Conservation (phyloP, 495 filamentous ascomycete genomes). For the Penicillium waksmanii region DNA sequence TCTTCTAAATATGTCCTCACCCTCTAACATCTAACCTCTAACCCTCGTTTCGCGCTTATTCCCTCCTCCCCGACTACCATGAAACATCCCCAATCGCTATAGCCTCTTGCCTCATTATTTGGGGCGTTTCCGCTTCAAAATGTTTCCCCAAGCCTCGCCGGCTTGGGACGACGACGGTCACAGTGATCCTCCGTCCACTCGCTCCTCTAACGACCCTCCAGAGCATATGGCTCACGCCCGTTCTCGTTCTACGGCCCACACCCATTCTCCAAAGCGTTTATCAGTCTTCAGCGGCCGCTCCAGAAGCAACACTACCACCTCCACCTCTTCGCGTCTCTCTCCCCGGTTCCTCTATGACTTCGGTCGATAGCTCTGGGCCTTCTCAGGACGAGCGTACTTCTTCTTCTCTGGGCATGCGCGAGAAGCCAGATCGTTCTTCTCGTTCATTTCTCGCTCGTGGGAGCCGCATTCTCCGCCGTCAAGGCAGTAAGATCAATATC, state of each 20-base stretch:
- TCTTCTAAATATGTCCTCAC: slow-evolving; percentile 3
- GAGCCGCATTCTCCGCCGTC: slow-evolving; percentile 55
- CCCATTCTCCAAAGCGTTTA: slow-evolving; percentile 46
- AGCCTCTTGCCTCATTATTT: slow-evolving; percentile 9
- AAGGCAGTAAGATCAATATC: slow-evolving; percentile 56
- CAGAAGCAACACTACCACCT: slow-evolving; percentile 50
- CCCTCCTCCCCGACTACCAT: slow-evolving; percentile 14
- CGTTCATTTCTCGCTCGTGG: slow-evolving; percentile 51
- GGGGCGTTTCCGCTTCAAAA: slow-evolving; percentile 8
- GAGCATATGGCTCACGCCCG: slow-evolving; percentile 45
- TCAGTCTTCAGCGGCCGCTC: slow-evolving; percentile 50
- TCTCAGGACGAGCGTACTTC: slow-evolving; percentile 40
- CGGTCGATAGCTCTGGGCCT: slow-evolving; percentile 31
- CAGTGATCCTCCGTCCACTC: slow-evolving; percentile 42
- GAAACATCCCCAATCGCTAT: slow-evolving; percentile 23
- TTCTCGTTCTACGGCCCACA: slow-evolving; percentile 46
- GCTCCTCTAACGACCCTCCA: slow-evolving; percentile 42
- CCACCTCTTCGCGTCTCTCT: slow-evolving; percentile 44
- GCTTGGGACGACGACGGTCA: slow-evolving; percentile 33
- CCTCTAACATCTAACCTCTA: slow-evolving; percentile 9
- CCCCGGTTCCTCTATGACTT: slow-evolving; percentile 46
- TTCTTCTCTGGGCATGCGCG: slow-evolving; percentile 36
- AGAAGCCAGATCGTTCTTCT: slow-evolving; percentile 44
- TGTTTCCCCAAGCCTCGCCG: slow-evolving; percentile 16
- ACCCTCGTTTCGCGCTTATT: background rate